Base-by-base conservation (phyloP, 2,329 filamentous ascomycete genomes). In the Pseudogymnoascus sp. region DNA sequence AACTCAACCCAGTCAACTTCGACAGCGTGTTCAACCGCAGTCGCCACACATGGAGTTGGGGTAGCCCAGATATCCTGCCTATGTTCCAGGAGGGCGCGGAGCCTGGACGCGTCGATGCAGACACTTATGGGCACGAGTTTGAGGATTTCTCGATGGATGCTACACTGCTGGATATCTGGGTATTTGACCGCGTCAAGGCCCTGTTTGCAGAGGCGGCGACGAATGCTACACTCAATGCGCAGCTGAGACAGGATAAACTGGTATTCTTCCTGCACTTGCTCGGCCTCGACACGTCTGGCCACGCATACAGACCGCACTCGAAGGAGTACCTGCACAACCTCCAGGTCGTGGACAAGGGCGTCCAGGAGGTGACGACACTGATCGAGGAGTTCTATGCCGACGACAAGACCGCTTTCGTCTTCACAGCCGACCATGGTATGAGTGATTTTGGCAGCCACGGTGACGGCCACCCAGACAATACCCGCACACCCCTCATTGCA, bases 381-480 rank as follows among this genome's bases (percentile, higher is more conserved):
- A 87, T 97, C 59, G 85, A 96, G 37, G 83, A 88, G 11, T 99
- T 97, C 72, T 99, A 97, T 70, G 81, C 78, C 4, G 88, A 92
- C 68, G 88, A 84, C 62, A 87, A 94, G 74, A 97, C 94, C 0
- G 91, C 95, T 0, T 99, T 93, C 73, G 85, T 99, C 14, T 99
- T 99, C 72, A 99, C 95, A 1, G 94, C 94, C 6, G 94, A 99
- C 72, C 94, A 99, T 74, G 94, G 94, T 16, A 99, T 99, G 94
- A 97, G 91, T 71, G 94, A 99, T 75, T 97, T 90, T 88, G 94
- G 95, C n/a, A 97, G 92, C 69, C 95, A 99, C 73, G 95, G 95
- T 38, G 94, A 99, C 74, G 94, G 94, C 6, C 92, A 99, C 75
- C 94, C 94, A 0, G 90, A 99, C 74, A 99, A 97, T 70, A 99